Base-by-base conservation (phyloP, 108 stramenopile genomes). In the Nitzschia sp. region DNA sequence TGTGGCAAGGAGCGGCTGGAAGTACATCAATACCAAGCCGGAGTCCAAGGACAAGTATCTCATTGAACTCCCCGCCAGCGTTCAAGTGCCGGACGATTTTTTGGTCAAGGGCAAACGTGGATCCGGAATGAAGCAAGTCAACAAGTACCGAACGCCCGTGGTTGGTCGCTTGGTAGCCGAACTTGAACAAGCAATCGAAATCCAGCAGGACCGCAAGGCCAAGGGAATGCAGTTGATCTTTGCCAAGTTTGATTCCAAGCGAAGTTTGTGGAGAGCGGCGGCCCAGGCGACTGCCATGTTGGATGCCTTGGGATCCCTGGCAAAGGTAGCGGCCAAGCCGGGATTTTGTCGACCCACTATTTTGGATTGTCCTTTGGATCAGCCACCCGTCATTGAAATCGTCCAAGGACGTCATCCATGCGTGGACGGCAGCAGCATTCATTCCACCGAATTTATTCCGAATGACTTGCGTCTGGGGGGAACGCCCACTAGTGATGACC, bases 31-130 rank as follows among this genome's bases (percentile, higher is more conserved):
- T 64, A 74, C 59, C 54, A 96, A 94, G 49, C 89, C 89, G 34
- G 93, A 92, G 29, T 82, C 88, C 26, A 98, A 98, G 77, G 99
- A 99, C 80, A 96, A 97, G 53, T 99, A 94, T 61, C 70, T 94
- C 62, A 96, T 96, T 72, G 95, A 96, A 61, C 79, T 96, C 3
- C 95, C 93, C 8, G 83, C 64, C 8, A 63, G 64, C 35, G 60
- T 99, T 9, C 68, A 88, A 38, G 97, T 99, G 19, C 98, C 98
- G 24, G 81, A 89, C 47, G 82, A 82, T 32, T 90, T 96, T 56
- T 60, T 80, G 46, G 82, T 96, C 61, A 94, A 92, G 78, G 95
- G 81, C 18, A 96, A 96, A 71, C 82, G 92, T 23, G 95, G 95
- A 34, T 85, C 68, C 21, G 95, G 95, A 1, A 48, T 68, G 27